Base-by-base conservation (phyloP, 2,329 filamentous ascomycete genomes). In the Fusarium abutilonis region DNA sequence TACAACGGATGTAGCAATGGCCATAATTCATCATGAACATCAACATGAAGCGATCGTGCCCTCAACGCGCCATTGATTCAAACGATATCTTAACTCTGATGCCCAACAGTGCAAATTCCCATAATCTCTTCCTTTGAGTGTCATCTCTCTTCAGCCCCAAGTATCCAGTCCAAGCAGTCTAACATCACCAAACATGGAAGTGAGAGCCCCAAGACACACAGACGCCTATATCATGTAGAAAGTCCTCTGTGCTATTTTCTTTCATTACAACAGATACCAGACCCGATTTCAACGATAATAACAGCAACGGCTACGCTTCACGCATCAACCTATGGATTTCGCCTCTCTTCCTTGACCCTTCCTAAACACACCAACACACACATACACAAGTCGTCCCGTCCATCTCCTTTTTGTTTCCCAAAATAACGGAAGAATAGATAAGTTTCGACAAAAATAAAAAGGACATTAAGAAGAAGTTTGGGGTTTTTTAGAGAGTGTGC, bases 261-360 rank as follows among this genome's bases (percentile, higher is more conserved):
- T 66, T 67, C 67, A 69, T 69, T 70, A 69, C 60, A 70, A 68
- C 57, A 63, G 52, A 64, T 66, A 68, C 55, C 67, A 59, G 44
- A 58, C 67, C 56, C 56, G 40, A 46, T 51, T 43, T 41, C 54
- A 63, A 65, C 65, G 59, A 61, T 55, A 48, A 64, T 9, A 64
- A 66, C 65, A 68, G 51, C 44, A 60, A 63, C 54, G 63, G 63
- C 64, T 66, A 64, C 63, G 66, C 67, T 70, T 67, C 55, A 60
- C 56, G 47, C 52, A 62, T 64, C 54, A 58, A 63, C 63, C 58
- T 60, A 58, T 63, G 58, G 28, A 43, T 60, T 51, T 39, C 46
- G 45, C 41, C 55, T 29, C 45, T 11, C 45, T 35, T 46, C 26
- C 60, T 39, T 49, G 57, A 41, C 58, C 63, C 6, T 61, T 47